Percentiles rank a stretch among this genome's conserved stretches.
Conservation (phyloP, 1,139 yeast genomes). For the Scheffersomyces titani region DNA sequence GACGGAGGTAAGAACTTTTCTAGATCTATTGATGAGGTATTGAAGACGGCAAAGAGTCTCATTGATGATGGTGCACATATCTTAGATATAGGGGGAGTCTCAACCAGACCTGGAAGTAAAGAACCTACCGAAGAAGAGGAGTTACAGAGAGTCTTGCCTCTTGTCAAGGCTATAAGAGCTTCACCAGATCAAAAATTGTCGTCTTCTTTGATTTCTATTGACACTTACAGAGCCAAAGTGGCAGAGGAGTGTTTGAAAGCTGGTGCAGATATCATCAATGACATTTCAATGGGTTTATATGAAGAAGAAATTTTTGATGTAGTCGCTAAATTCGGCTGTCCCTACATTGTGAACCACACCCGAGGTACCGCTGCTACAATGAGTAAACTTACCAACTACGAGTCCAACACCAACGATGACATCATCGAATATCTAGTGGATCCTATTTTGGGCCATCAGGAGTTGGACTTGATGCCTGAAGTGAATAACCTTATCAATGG, state of each 20-base stretch:
- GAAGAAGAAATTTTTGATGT: conserved; percentile 68
- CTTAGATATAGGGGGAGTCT: conserved; percentile 90
- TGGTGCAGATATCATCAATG: conserved; percentile 93
- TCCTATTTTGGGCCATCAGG: conserved; percentile 30
- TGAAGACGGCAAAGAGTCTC: conserved; percentile 44
- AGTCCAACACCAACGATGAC: conserved; percentile 38
- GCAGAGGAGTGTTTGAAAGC: conserved; percentile 67
- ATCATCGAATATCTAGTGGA: conserved; percentile 40
- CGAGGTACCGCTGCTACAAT: conserved; percentile 82
- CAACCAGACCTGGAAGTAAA: conserved; percentile 80
- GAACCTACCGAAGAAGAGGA: conserved; percentile 65
- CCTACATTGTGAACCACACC: conserved; percentile 81
- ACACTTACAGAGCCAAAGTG: conserved; percentile 77
- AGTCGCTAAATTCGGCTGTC: conserved; percentile 68
- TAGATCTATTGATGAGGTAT: conserved; percentile 26
- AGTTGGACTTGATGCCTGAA: conserved; percentile 21
- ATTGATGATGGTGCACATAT: conserved; percentile 63
- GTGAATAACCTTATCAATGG: conserved; percentile 42
- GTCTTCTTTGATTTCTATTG: conserved; percentile 66
- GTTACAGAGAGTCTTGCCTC: conserved; percentile 65
- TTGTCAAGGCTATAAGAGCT: conserved; percentile 62
- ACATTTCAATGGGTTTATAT: conserved; percentile 78
- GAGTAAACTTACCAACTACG: conserved; percentile 61
- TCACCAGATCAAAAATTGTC: conserved; percentile 31
- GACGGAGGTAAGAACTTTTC: conserved; percentile 67